Percentiles rank a stretch among this genome's conserved stretches.
Evolutionary conservation across 768 basidiomycete species (phyloP).

Genomic region (Rickenella mellea): DNA sequence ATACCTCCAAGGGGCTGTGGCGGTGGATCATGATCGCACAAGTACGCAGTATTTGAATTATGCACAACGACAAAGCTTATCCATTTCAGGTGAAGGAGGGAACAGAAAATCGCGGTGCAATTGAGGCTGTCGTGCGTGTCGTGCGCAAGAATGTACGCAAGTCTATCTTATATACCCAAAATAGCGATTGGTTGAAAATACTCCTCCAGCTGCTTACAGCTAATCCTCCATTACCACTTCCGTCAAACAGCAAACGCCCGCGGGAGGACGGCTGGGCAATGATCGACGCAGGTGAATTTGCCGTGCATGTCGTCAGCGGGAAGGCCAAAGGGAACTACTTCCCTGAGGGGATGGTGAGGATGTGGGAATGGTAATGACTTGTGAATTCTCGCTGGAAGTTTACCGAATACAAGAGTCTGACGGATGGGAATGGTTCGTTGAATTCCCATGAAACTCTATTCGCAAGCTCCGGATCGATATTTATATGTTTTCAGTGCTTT

Average conservation of each 20-base stretch:
- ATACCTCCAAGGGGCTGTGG: conserved; percentile 56
- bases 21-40: conserved; percentile 69
- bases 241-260: conserved; percentile 52
- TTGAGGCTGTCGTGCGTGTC: conserved; percentile 63
- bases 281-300: conserved; percentile 75
- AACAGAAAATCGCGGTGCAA: conserved; percentile 68
- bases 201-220: conserved; percentile 43
- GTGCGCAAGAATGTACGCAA: conserved; percentile 61
- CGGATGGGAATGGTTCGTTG: too few species aligned
- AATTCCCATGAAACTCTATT: too few species aligned
- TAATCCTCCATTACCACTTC: conserved; percentile 49
- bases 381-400: too few species aligned
- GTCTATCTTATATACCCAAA: conserved; percentile 3
- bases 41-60: conserved; percentile 24
- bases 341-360: neutral
- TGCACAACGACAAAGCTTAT: neutral
- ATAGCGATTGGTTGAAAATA: neutral
- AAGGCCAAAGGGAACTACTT: conserved; percentile 66
- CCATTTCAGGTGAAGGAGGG: conserved; percentile 66
- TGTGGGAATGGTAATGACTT: neutral
- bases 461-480: too few species aligned
- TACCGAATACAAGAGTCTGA: too few species aligned
- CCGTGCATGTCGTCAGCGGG: conserved; percentile 65
- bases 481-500: too few species aligned
- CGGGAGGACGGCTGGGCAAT: conserved; percentile 73